Evolutionary conservation across 2,329 filamentous ascomycete species (phyloP), one percentile per base, ranked within the genome.

Genomic region (Aureobasidium sp.): DNA sequence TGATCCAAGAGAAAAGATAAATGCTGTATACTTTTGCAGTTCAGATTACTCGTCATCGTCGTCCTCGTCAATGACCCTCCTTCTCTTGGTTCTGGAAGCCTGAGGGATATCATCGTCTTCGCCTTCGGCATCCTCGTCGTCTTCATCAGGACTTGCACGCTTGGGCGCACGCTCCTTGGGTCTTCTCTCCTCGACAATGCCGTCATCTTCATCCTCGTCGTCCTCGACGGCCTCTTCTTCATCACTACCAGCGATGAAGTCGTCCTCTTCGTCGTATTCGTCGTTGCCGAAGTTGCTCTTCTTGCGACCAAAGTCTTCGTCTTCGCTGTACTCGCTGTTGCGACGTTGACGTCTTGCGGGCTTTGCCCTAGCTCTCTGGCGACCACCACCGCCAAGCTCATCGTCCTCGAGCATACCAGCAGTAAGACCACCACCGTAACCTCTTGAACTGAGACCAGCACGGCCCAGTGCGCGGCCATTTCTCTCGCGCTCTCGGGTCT

Each of bases 261-360:
- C 89, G 69, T 93, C 89, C 37, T 88, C 88, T 71, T 87, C 82
- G 65, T 92, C 89, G 71, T 93, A 93, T 67, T 90, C 87, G 66
- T 92, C 87, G 64, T 87, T 82, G 59, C 84, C 82, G 36, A 81
- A 81, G 50, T 78, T 78, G 36, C 84, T 83, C 41, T 82, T 81
- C 17, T 84, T 84, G 39, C 86, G 79, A 63, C 89, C 88, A 67
- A 90, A 88, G 68, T 92, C 89, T 9, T 90, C 90, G 69, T 92
- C 88, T 64, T 90, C 89, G 67, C 89, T 88, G 63, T 77, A 81
- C 64, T 79, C 78, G 56, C 75, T 75, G 64, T 77, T 72, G 41
- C 70, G 71, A 39, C 74, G 69, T 29, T 74, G 70, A 17, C 71
- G 67, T 67, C 76, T 78, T 24, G 66, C 66, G 6, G 65, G 63